Conservation (phyloP, 352 stramenopile species). For the Phytophthora fragariae region DNA sequence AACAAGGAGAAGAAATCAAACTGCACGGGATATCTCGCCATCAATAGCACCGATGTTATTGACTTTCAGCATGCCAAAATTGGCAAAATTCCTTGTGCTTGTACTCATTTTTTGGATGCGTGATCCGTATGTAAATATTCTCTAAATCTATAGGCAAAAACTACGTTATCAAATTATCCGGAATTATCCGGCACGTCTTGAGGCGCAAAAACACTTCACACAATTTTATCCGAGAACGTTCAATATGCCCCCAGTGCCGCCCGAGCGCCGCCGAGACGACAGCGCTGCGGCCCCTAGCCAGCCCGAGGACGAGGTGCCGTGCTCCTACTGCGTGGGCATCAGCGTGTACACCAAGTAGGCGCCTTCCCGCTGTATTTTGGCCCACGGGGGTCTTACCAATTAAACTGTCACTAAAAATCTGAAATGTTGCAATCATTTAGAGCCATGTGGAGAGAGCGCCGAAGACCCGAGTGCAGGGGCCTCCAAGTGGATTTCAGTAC, state of each 20-base stretch:
- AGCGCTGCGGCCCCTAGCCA: constrained; percentile 5
- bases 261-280: constrained; percentile 30
- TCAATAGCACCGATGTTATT: neutral
- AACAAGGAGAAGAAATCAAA: neutral
- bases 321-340: constrained; percentile 68
- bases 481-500: constrained; percentile 53
- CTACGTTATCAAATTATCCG: neutral
- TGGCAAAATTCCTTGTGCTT: neutral
- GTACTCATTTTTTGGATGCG: neutral
- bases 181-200: neutral
- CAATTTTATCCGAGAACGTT: neutral
- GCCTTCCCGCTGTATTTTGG: neutral
- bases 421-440: constrained; percentile 30
- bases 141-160: neutral
- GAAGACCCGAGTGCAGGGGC: constrained; percentile 61
- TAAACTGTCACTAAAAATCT: neutral
- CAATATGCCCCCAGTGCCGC: constrained; percentile 36
- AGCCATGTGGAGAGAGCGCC: constrained; percentile 63
- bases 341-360: constrained; percentile 76
- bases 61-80: neutral
- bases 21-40: neutral
- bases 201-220: neutral
- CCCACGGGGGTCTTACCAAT: neutral
- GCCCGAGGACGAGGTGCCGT: constrained; percentile 27
- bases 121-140: neutral